Base-by-base conservation (phyloP, 1,139 yeast species). In the Magnusiomyces sp. region DNA sequence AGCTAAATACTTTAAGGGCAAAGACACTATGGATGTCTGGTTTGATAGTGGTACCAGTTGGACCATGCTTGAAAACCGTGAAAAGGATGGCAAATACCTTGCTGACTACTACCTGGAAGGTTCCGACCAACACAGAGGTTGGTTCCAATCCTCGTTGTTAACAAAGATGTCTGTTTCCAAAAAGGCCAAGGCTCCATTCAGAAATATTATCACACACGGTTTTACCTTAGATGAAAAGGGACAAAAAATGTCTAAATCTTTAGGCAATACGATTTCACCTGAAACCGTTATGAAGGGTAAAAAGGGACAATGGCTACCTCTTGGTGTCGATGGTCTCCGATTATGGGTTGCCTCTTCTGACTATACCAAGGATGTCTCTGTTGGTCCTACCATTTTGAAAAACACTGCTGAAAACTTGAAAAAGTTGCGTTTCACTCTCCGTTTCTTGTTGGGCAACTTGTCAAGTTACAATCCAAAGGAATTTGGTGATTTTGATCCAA, bases 11-110 rank as follows among this genome's bases (percentile, higher is more conserved):
- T 58, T 62, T 31, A 83, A 87, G 59, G 92, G 96, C 0, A 76
- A 72, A 47, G 98, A 94, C 59, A 92, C 98, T 0, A 85, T 92
- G 90, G 99, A 92, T 67, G 98, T 92, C 9, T 92, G 99, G 99
- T 90, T 92, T 70, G 99, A 92, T 64, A 86, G 95, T 40, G 99
- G 99, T 0, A 80, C 95, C 1, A 83, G 95, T 36, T 92, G 98
- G 98, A 77, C 82, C 5, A 77, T 80, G 43, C 71, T 88, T 33
- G 71, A 68, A 36, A 63, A 71, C 10, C 52, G 56, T 23, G 48
- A 23, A 72, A 20, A 17, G 16, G 72, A 55, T 60, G 74, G 47
- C 46, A 54, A 14, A 62, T 70, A 38, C 53, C 62, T 45, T 57
- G 86, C 95, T 0, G 95, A 90, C 63, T 75, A 87, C 14, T 90